Evolutionary conservation across 1,139 yeast genomes (phyloP).

Genomic region (Kazachstania sp.): DNA sequence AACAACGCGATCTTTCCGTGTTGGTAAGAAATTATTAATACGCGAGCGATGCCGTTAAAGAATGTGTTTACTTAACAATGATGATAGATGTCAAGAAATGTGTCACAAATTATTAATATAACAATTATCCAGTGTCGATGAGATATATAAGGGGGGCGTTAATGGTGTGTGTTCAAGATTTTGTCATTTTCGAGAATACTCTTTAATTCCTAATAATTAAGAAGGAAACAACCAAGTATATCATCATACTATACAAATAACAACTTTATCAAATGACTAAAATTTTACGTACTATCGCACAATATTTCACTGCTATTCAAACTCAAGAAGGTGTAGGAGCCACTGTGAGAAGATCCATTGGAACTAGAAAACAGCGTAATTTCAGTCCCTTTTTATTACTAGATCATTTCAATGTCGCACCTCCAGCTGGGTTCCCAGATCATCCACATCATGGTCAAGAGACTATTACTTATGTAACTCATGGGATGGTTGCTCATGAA

Average conservation of each 20-base stretch:
- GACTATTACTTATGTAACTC: slow-evolving; percentile 65
- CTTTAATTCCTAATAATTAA: too few species aligned
- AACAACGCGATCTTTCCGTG: too few species aligned
- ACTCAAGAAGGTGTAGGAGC: slow-evolving; percentile 89
- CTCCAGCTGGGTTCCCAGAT: slow-evolving; percentile 76
- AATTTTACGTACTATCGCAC: slow-evolving; percentile 42
- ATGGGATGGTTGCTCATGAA: slow-evolving; percentile 81
- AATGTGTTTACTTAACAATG: too few species aligned
- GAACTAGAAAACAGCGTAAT: slow-evolving; percentile 55
- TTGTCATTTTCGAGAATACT: background rate
- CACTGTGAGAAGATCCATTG: slow-evolving; percentile 74
- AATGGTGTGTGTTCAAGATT: background rate
- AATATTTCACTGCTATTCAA: slow-evolving; percentile 56
- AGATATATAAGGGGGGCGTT: too few species aligned
- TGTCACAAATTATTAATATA: too few species aligned
- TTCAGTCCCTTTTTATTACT: slow-evolving; percentile 79
- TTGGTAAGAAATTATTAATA: too few species aligned
- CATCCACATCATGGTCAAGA: slow-evolving; percentile 93
- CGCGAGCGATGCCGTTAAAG: too few species aligned
- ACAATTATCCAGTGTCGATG: too few species aligned
- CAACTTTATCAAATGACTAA: background rate
- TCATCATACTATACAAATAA: background rate
- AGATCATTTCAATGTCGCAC: slow-evolving; percentile 61
- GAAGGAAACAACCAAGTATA: too few species aligned
- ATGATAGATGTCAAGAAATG: too few species aligned